These are phyloP conservation scores for Cochlearia excelsa DNA, from an alignment of 345 rosid species.

Conservation along the genomic window DNA sequence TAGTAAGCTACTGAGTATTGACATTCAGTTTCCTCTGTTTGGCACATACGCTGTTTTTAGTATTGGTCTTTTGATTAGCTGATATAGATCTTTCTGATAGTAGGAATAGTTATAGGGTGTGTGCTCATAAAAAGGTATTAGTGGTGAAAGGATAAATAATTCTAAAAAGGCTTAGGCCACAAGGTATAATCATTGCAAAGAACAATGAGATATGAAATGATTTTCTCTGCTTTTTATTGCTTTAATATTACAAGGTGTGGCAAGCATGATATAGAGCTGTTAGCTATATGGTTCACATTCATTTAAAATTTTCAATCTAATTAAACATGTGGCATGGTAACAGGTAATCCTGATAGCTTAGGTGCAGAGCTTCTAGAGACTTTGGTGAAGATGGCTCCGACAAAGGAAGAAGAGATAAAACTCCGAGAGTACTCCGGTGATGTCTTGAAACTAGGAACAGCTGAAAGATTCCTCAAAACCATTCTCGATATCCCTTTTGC, in stretches of 20 bases:
- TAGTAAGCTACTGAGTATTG: constrained; percentile 3
- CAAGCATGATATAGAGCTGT: constrained; percentile 12
- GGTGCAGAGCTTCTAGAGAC: constrained; percentile 94
- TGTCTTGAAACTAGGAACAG: constrained; percentile 72
- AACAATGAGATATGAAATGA: constrained; percentile 17
- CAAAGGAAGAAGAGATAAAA: constrained; percentile 95
- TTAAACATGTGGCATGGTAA: constrained; percentile 14
- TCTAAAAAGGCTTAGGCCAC: constrained; percentile 24
- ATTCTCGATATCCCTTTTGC: constrained; percentile 90
- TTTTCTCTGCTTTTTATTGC: constrained; percentile 28
- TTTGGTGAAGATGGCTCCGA: constrained; percentile 95
- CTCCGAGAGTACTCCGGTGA: constrained; percentile 79
- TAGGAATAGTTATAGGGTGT: constrained; percentile 10
- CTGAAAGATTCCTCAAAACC: constrained; percentile 87
- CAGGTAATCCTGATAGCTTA: constrained; percentile 87
- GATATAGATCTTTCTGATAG: constrained; percentile 8
- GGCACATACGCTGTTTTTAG: background rate
- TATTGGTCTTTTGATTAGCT: constrained; percentile 9
- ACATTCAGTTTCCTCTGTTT: constrained; percentile 21
- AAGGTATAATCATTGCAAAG: constrained; percentile 31
- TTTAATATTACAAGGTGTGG: background rate
- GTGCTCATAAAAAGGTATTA: constrained; percentile 10
- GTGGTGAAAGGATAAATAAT: constrained; percentile 2
- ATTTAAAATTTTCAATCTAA: background rate
- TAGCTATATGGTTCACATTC: background rate